Evolutionary conservation across 2,329 filamentous ascomycete genomes (phyloP).

Genomic region (Cladorrhinum sp.): DNA sequence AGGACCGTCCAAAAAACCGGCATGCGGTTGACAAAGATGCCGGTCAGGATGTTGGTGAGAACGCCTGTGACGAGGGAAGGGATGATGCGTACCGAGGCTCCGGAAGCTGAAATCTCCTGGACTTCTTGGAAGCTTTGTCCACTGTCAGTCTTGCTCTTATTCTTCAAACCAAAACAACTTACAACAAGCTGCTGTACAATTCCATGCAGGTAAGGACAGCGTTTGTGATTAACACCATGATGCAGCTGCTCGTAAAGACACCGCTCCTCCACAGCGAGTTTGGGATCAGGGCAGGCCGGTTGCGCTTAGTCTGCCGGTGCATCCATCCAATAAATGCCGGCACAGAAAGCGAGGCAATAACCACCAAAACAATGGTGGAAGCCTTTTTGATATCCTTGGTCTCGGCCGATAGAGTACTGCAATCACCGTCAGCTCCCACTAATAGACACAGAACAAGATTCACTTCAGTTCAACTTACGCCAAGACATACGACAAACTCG

Average conservation of each 20-base stretch:
- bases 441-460: no score
- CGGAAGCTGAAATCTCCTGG: conserved; percentile 38
- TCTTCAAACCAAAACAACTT: conserved; percentile 12
- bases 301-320: conserved; percentile 41
- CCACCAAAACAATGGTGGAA: conserved; percentile 45
- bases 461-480: conserved; percentile 38
- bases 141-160: neutral
- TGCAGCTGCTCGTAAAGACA: conserved; percentile 54
- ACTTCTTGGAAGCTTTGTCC: conserved; percentile 42
- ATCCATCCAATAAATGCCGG: conserved; percentile 55
- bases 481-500: conserved; percentile 35
- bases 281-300: conserved; percentile 54
- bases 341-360: conserved; percentile 41
- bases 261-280: conserved; percentile 59
- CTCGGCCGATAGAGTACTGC: neutral
- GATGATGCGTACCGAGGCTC: conserved; percentile 41
- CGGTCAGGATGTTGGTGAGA: conserved; percentile 35
- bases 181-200: conserved; percentile 42
- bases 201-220: conserved; percentile 45
- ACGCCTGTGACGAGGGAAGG: conserved; percentile 37
- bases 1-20: conserved; percentile 33
- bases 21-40: conserved; percentile 36
- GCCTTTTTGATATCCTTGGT: conserved; percentile 38
- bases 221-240: conserved; percentile 41
- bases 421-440: no score